These are phyloP conservation scores for Phlyctochytrium arcticum DNA, from an alignment of 192 early-diverging fungal genomes.

Conservation along the genomic window DNA sequence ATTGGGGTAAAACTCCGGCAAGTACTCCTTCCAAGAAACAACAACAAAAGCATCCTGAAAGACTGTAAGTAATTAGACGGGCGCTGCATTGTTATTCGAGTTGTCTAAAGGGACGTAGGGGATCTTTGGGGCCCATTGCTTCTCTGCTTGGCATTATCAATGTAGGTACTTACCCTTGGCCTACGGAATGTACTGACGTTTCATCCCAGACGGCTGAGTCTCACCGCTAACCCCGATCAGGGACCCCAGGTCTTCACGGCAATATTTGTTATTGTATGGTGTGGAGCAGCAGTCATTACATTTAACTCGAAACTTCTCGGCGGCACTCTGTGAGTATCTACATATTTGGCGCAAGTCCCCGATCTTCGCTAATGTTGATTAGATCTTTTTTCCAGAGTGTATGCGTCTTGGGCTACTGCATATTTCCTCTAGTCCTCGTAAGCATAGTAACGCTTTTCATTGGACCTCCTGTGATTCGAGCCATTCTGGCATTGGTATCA, in stretches of 20 bases:
- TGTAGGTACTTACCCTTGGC: conserved; percentile 54
- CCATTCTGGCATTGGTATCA: conserved; percentile 68
- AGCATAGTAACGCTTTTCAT: conserved; percentile 69
- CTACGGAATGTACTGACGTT: neutral
- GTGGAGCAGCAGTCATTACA: conserved; percentile 90
- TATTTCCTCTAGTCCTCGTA: conserved; percentile 86
- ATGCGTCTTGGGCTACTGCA: conserved; percentile 94
- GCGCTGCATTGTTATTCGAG: conserved; percentile 1
- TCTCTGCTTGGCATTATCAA: conserved; percentile 84
- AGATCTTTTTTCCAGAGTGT: conserved; percentile 97
- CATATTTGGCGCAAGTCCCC: neutral
- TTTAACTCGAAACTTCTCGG: conserved; percentile 94
- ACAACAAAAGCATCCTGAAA: conserved; percentile 59
- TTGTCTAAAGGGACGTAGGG: conserved; percentile 68
- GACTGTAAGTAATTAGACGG: conserved; percentile 53
- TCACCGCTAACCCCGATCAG: conserved; percentile 75
- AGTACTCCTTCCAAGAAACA: conserved; percentile 63
- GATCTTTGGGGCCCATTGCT: conserved; percentile 95
- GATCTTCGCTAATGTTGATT: neutral
- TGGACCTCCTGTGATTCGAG: conserved; percentile 57
- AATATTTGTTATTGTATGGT: conserved; percentile 93
- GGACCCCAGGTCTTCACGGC: conserved; percentile 82
- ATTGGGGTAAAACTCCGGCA: conserved; percentile 70
- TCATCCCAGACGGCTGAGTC: conserved; percentile 65
- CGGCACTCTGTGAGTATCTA: conserved; percentile 69